phyloP scores from a whole-genome alignment of 2,329 filamentous ascomycete species.

The Setomelanomma holmii region DNA sequence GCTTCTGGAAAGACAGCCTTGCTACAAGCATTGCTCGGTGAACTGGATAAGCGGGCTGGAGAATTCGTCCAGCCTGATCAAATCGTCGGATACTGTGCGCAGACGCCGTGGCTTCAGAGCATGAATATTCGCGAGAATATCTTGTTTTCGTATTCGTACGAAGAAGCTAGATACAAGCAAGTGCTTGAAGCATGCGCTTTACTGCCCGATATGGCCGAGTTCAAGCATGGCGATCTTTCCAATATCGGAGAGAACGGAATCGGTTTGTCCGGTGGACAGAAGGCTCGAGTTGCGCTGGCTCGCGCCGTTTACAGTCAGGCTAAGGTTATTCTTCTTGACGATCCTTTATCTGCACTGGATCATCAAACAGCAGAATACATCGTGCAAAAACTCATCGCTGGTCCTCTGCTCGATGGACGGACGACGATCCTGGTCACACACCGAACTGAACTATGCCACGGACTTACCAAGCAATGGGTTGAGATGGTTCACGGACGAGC shows the following conservation, averaged over 20 bases:
- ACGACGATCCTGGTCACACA: conserved; percentile 69
- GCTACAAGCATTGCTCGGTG: conserved; percentile 65
- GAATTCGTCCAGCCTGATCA: conserved; percentile 61
- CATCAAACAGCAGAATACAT: conserved; percentile 70
- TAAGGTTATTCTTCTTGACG: conserved; percentile 63
- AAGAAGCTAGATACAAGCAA: conserved; percentile 71
- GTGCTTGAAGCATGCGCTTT: conserved; percentile 72
- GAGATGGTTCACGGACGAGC: conserved; percentile 70
- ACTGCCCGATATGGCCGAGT: conserved; percentile 66
- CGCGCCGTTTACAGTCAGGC: conserved; percentile 66
- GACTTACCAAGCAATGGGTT: conserved; percentile 76
- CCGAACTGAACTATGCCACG: conserved; percentile 72
- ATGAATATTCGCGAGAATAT: conserved; percentile 76
- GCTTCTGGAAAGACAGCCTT: conserved; percentile 69
- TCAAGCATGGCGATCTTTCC: conserved; percentile 69
- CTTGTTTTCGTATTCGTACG: conserved; percentile 69
- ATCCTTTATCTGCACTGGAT: conserved; percentile 66
- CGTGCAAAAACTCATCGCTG: conserved; percentile 63
- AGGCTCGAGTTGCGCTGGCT: conserved; percentile 66
- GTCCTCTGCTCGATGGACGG: conserved; percentile 61
- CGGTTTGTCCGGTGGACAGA: conserved; percentile 67
- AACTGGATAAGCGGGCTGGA: conserved; percentile 62
- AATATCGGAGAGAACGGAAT: conserved; percentile 68
- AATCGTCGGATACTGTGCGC: conserved; percentile 69
- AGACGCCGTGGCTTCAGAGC: conserved; percentile 72